Conservation (phyloP, 495 filamentous ascomycete species). For the Rhizodiscina lignyota region DNA sequence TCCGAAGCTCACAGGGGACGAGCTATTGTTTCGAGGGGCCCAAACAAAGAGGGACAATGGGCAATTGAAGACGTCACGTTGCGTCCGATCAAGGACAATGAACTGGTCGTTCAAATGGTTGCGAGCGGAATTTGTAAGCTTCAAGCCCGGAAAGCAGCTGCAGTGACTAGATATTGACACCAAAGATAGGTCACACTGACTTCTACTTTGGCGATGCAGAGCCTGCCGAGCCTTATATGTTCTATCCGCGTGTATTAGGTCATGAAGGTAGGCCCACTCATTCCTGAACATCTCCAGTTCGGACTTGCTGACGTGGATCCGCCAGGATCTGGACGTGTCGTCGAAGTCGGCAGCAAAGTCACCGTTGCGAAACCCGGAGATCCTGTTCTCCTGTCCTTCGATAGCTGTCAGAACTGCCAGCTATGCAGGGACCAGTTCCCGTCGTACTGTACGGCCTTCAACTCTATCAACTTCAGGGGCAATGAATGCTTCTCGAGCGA, state of each 20-base stretch:
- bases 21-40: conserved; percentile 16
- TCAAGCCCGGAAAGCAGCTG: too few relatives aligned
- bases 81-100: conserved; percentile 10
- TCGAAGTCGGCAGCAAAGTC: conserved; percentile 11
- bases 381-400: conserved; percentile 19
- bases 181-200: neutral
- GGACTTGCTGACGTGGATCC: too few relatives aligned
- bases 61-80: conserved; percentile 14
- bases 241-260: conserved; percentile 14
- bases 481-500: conserved; percentile 7
- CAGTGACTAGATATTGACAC: too few relatives aligned
- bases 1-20: too few relatives aligned
- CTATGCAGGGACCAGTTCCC: conserved; percentile 15
- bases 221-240: conserved; percentile 1
- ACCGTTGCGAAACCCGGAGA: conserved; percentile 13
- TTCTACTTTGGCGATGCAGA: neutral
- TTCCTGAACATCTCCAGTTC: neutral
- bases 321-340: conserved; percentile 15
- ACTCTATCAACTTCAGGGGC: conserved; percentile 12
- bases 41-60: conserved; percentile 13
- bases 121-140: conserved; percentile 10
- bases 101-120: conserved; percentile 15
- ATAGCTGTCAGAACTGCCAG: conserved; percentile 18
- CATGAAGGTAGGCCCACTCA: conserved; percentile 13
- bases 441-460: conserved; percentile 15